Conservation (phyloP, 2,329 filamentous ascomycete species). For the Beauveria caledonica region DNA sequence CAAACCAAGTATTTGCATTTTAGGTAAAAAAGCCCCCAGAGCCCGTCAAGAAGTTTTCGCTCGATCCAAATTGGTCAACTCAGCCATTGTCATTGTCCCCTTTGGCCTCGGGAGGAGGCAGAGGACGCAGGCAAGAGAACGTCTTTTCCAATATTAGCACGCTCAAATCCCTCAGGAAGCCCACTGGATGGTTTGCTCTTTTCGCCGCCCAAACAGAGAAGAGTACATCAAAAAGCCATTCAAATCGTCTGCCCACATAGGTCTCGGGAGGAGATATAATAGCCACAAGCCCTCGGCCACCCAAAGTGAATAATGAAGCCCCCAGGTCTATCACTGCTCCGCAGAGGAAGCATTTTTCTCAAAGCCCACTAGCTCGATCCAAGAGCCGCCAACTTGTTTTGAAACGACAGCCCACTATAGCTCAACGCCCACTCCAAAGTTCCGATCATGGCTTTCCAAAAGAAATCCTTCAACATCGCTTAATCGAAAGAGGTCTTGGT, state of each 20-base stretch:
- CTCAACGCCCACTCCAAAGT: conserved; percentile 36
- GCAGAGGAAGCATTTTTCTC: conserved; percentile 35
- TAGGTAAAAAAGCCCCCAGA: conserved; percentile 28
- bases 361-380: conserved; percentile 41
- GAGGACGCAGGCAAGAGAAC: conserved; percentile 12
- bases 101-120: conserved; percentile 6
- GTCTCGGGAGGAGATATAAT: conserved; percentile 19
- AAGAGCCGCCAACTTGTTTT: conserved; percentile 30
- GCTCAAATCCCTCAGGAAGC: conserved; percentile 33
- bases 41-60: conserved; percentile 29
- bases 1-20: conserved; percentile 14
- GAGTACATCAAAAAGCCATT: conserved; percentile 17
- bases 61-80: conserved; percentile 26
- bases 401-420: conserved; percentile 51
- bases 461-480: conserved; percentile 22
- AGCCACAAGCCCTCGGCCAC: conserved; percentile 32
- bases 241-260: conserved; percentile 16
- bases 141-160: conserved; percentile 24
- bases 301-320: conserved; percentile 34
- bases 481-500: conserved; percentile 67
- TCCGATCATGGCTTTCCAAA: conserved; percentile 36
- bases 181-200: conserved; percentile 22
- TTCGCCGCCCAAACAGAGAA: conserved; percentile 8
- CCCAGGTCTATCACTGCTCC: conserved; percentile 45
- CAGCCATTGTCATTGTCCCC: conserved; percentile 14